Evolutionary conservation across 2,329 filamentous ascomycete species (phyloP), one percentile per base, ranked within the genome.

Genomic region (Gaeumannomyces sp.): DNA sequence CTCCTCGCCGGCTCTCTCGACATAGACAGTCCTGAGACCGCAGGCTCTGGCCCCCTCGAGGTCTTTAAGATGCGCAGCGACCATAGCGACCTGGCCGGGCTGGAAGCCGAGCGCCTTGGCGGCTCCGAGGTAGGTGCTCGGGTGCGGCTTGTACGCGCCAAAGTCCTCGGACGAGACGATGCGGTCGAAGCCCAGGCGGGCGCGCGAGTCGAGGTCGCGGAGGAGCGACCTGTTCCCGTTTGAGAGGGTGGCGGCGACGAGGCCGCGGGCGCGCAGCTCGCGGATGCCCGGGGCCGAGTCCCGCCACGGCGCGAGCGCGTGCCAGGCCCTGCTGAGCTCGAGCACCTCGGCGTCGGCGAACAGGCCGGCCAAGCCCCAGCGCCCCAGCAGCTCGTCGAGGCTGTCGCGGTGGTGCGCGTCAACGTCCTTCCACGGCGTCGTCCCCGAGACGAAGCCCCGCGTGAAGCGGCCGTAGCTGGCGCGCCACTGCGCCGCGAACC

Each of bases 161-260:
- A 93, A 94, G 68, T 88, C 83, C 75, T 90, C 90, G 0, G 87
- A 85, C 11, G 86, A 90, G 66, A 89, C 78, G 56, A 93, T 70
- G 64, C 80, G 76, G 28, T 98, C 79, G 70, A 93, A 94, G 0
- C 81, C 82, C 62, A 93, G 80, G 56, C 50, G 19, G 5, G 76
- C 74, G 69, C 85, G 80, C 62, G 76, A 72, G 62, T 83, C 76
- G 61, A 95, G 80, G 72, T 94, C 91, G 2, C 77, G 72, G 59
- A 94, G 79, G n/a, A 94, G 77, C 1, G 80, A 77, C 2, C 80
- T 72, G 72, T 93, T 94, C 50, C 89, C 91, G 72, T 95, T 95
- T 33, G 88, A 91, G 31, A 94, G 78, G 0, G 89, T 92, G 57
- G 85, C 81, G 0, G 88, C 91, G 60, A 78, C 76, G 71, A 86